phyloP scores from a whole-genome alignment of 306 rosid species.

The Vicia faba region DNA sequence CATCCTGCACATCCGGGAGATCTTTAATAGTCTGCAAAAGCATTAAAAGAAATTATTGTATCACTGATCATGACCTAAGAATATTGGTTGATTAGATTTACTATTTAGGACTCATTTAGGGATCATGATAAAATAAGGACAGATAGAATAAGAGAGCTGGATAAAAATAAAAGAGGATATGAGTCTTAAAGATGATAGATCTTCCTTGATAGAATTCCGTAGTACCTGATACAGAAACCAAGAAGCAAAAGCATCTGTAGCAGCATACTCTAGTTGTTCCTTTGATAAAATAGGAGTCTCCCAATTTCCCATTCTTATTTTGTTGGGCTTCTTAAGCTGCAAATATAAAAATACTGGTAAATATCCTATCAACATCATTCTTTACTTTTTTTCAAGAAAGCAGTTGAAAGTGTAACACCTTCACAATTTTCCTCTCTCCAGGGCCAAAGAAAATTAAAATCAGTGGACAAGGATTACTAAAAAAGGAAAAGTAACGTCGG shows the following conservation, averaged over 20 bases:
- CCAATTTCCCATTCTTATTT: slow-evolving; percentile 82
- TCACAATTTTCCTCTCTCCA: neutral
- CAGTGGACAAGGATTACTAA: neutral
- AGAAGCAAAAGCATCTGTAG: slow-evolving; percentile 86
- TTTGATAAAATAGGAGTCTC: slow-evolving; percentile 62
- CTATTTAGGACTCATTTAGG: neutral
- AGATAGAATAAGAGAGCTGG: neutral
- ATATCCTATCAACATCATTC: slow-evolving; percentile 4
- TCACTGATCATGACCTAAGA: neutral
- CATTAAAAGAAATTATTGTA: slow-evolving; percentile 1
- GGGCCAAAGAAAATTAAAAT: slow-evolving; percentile 1
- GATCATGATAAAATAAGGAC: neutral
- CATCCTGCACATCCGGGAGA: slow-evolving; percentile 55
- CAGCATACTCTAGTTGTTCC: slow-evolving; percentile 80
- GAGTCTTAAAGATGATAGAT: neutral
- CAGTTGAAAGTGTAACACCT: slow-evolving; percentile 12
- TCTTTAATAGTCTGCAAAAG: slow-evolving; percentile 55
- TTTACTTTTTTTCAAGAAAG: slow-evolving; percentile 16
- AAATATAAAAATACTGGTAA: slow-evolving; percentile 36
- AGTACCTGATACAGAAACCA: slow-evolving; percentile 81
- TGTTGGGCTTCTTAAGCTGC: slow-evolving; percentile 76
- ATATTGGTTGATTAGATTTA: slow-evolving; percentile 6
- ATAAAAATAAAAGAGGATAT: neutral
- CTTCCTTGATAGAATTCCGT: neutral
- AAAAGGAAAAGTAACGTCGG: no score